These are phyloP conservation scores for Elsinoe australis DNA, from an alignment of 2,329 filamentous ascomycete species.

Conservation along the genomic window DNA sequence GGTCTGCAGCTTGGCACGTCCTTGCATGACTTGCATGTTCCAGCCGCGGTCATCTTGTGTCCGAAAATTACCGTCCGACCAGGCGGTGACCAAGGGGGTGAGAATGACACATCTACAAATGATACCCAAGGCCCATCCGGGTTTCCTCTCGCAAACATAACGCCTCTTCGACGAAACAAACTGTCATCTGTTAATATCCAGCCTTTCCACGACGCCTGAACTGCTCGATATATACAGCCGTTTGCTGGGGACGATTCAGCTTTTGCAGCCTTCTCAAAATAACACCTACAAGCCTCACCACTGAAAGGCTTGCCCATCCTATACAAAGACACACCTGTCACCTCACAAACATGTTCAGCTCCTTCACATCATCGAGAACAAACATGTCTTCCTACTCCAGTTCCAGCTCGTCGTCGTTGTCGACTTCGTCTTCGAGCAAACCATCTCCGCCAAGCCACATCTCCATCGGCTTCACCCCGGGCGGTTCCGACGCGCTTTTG, in stretches of 20 bases:
- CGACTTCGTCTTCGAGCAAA: conserved; percentile 19
- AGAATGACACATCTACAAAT: conserved; percentile 13
- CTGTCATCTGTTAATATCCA: conserved; percentile 13
- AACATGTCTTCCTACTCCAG: conserved; percentile 20
- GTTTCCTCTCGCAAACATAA: conserved; percentile 6
- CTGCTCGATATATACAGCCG: conserved; percentile 9
- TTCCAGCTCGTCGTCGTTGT: conserved; percentile 19
- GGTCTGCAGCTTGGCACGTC: conserved; percentile 9
- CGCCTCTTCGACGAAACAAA: conserved; percentile 18
- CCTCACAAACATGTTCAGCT: conserved; percentile 9
- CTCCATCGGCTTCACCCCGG: conserved; percentile 21
- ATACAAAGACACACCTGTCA: conserved; percentile 8
- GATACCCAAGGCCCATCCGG: not conserved
- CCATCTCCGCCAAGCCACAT: conserved; percentile 19
- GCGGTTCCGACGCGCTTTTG: conserved; percentile 18
- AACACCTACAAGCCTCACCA: conserved; percentile 15
- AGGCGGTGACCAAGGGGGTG: conserved; percentile 17
- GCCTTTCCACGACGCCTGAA: conserved; percentile 11
- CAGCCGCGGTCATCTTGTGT: conserved; percentile 11
- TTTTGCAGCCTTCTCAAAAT: conserved; percentile 17
- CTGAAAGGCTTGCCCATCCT: not conserved
- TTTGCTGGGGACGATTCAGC: conserved; percentile 17
- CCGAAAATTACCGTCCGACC: conserved; percentile 11
- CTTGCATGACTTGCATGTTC: conserved; percentile 16
- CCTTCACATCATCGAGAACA: conserved; percentile 17